Conservation (phyloP, 129 eudicot species). For the Arctium lappa region DNA sequence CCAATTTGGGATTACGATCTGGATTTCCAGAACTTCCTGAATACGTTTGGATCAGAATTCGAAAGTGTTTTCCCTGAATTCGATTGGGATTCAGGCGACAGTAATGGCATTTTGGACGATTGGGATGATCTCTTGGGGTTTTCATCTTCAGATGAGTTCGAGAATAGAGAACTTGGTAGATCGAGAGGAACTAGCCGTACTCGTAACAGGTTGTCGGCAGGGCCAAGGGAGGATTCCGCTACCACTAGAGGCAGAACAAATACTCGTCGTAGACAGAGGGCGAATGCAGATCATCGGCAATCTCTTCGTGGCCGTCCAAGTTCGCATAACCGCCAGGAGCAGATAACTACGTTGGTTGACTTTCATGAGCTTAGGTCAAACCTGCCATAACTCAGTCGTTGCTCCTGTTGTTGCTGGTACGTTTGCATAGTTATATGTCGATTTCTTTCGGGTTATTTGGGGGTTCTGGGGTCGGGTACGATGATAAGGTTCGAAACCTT, state of each 20-base stretch:
- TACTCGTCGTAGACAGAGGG: conserved; percentile 11
- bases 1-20: conserved; percentile 22
- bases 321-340: conserved; percentile 19
- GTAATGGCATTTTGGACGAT: not conserved
- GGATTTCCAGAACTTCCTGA: not conserved
- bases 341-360: conserved; percentile 15
- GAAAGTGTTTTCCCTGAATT: conserved; percentile 5
- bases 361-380: conserved; percentile 18
- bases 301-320: not conserved
- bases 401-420: not conserved
- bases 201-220: not conserved
- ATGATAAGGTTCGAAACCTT: conserved; percentile 1
- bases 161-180: not conserved
- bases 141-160: not conserved
- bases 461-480: conserved; percentile 7
- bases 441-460: not conserved
- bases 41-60: not conserved
- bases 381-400: not conserved
- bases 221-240: conserved; percentile 15
- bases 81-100: not conserved
- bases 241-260: conserved; percentile 12
- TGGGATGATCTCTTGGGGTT: not conserved
- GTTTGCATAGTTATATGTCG: conserved; percentile 4
- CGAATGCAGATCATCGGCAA: not conserved
- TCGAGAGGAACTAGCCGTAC: not conserved